Evolutionary conservation across 208 protist genomes (phyloP), one percentile per base, ranked within the genome.

Genomic region (Acanthamoeba divionensis): DNA sequence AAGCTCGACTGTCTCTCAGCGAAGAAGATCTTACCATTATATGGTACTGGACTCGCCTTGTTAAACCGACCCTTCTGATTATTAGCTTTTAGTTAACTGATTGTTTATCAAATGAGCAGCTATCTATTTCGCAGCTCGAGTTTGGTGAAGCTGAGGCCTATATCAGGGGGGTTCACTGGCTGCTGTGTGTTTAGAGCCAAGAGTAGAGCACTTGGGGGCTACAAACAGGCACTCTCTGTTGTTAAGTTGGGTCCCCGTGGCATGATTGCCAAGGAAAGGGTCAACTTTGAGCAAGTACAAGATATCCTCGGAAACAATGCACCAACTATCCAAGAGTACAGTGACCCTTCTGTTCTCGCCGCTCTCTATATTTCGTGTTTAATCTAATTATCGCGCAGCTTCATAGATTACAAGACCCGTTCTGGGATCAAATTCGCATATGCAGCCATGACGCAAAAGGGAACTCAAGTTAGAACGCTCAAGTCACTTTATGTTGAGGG

Each of bases 361-460:
- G n/a, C n/a, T n/a, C n/a, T n/a, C n/a, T n/a, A n/a, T n/a, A n/a
- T n/a, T n/a, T n/a, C n/a, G n/a, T n/a, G n/a, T n/a, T n/a, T n/a
- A n/a, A n/a, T n/a, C n/a, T n/a, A n/a, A n/a, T n/a, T n/a, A n/a
- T 18, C 4, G 13, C 36, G 62, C 67, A 79, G 69, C 69, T 79
- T 79, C 69, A 79, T 79, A 36, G 69, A 79, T 26, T 79, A 79
- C 69, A 79, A 79, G n/a, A 79, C 69, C 1, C 69, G 69, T 36
- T 79, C 69, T n/a, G 69, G 69, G 3, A 79, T 79, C 69, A 79
- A 79, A 48, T 79, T 79, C 24, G 69, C 69, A 26, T 79, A 79
- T 15, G 69, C 69, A n/a, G 69, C 69, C 41, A 79, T 79, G 69
- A 41, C 45, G 3, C 69, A 79, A 38, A 79, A 26, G 69, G 69